Conservation (phyloP, 495 filamentous ascomycete genomes). For the Penicillium dipodomyicola region DNA sequence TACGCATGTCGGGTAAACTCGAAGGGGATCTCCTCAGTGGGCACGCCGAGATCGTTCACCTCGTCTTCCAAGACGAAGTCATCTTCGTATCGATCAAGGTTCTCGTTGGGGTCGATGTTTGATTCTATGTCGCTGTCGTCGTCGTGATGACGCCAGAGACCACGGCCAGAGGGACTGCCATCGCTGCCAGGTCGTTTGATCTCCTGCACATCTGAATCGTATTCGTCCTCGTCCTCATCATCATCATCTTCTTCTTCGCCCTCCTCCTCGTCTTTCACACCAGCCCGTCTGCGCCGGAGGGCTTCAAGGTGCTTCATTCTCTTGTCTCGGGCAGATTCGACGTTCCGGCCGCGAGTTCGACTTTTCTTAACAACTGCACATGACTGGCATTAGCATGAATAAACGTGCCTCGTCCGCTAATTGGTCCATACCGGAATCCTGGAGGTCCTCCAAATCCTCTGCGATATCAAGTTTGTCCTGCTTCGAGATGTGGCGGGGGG, state of each 20-base stretch:
- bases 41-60: conserved; percentile 60
- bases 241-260: conserved; percentile 24
- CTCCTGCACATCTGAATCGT: conserved; percentile 10
- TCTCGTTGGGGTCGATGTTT: conserved; percentile 35
- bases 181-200: neutral
- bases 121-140: conserved; percentile 40
- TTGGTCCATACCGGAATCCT: conserved; percentile 39
- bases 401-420: neutral
- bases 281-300: conserved; percentile 56
- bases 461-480: conserved; percentile 41
- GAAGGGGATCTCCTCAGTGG: conserved; percentile 62
- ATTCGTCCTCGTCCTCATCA: conserved; percentile 2
- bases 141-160: conserved; percentile 5
- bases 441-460: conserved; percentile 47
- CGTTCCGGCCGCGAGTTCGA: conserved; percentile 41
- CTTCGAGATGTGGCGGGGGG: conserved; percentile 16
- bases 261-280: conserved; percentile 45
- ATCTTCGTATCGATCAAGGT: conserved; percentile 61
- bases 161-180: neutral
- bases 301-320: conserved; percentile 51
- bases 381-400: neutral
- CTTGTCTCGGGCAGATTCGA: conserved; percentile 43
- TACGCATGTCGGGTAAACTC: conserved; percentile 65
- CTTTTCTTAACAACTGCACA: conserved; percentile 36
- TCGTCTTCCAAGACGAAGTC: conserved; percentile 71